phyloP scores from a whole-genome alignment of 1,284 basidiomycete species.

The Sanghuangporus weigelae region DNA sequence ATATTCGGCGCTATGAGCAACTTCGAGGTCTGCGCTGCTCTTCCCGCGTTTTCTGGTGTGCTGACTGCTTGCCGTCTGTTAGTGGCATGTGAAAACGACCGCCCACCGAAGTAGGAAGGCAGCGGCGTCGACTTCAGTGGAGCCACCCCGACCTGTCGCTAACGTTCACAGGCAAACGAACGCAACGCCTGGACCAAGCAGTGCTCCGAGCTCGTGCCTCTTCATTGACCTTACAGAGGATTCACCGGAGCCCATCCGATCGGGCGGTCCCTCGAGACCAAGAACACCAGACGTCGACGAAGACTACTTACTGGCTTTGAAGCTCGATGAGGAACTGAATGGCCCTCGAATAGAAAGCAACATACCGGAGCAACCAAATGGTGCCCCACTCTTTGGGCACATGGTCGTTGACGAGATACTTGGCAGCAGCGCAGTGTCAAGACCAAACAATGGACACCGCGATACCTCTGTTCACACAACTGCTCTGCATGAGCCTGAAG shows the following conservation, averaged over 20 bases:
- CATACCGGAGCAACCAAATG: background rate
- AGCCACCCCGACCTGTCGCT: background rate
- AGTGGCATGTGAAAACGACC: slow-evolving; percentile 1
- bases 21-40: slow-evolving; percentile 2
- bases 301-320: slow-evolving; percentile 8
- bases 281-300: background rate
- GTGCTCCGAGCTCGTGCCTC: background rate
- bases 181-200: background rate
- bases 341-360: background rate
- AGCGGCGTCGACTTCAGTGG: background rate
- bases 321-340: slow-evolving; percentile 9
- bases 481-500: background rate
- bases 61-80: background rate
- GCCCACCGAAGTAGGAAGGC: slow-evolving; percentile 1
- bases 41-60: background rate
- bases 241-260: background rate
- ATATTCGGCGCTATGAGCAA: slow-evolving; percentile 12
- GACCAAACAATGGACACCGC: background rate
- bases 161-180: background rate
- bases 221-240: background rate
- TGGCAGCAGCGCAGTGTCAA: background rate
- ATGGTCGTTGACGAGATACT: background rate
- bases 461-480: background rate
- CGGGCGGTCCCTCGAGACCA: background rate
- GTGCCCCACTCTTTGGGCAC: background rate